Conservation (phyloP, 177 flowering plant species). For the Vitis hybrid region DNA sequence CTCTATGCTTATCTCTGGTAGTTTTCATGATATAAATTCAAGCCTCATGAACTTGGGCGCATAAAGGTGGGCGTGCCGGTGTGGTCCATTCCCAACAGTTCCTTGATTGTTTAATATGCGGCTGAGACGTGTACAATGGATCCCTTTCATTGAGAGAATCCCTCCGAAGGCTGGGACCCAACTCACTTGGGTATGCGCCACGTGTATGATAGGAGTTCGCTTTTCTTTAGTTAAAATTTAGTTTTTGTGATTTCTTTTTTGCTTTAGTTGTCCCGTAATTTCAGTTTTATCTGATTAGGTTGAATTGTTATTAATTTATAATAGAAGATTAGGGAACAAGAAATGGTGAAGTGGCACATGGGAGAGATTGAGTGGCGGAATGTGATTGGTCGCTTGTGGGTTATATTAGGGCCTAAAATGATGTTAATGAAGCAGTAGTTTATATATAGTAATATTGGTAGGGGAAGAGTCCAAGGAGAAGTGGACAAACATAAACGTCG, state of each 20-base stretch:
- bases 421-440: neutral
- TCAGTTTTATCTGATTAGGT: neutral
- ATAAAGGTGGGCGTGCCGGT: conserved; percentile 1
- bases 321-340: neutral
- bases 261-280: neutral
- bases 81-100: neutral
- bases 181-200: conserved; percentile 1
- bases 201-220: neutral
- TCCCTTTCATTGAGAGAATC: too few relatives aligned
- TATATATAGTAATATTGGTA: neutral
- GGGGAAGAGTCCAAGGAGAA: too few relatives aligned
- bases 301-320: neutral
- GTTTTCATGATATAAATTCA: too few relatives aligned
- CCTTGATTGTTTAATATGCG: neutral
- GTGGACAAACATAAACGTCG: too few relatives aligned
- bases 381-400: conserved; percentile 3
- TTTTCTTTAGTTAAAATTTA: neutral
- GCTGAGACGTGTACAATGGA: conserved; percentile 2
- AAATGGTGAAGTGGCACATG: neutral
- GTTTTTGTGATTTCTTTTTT: neutral
- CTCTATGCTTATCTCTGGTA: too few relatives aligned
- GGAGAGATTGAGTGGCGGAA: neutral
- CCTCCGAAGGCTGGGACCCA: conserved; percentile 2
- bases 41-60: neutral
- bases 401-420: neutral